Evolutionary conservation across 2,329 filamentous ascomycete genomes (phyloP).

Genomic region (Basipetospora chlamydospora): DNA sequence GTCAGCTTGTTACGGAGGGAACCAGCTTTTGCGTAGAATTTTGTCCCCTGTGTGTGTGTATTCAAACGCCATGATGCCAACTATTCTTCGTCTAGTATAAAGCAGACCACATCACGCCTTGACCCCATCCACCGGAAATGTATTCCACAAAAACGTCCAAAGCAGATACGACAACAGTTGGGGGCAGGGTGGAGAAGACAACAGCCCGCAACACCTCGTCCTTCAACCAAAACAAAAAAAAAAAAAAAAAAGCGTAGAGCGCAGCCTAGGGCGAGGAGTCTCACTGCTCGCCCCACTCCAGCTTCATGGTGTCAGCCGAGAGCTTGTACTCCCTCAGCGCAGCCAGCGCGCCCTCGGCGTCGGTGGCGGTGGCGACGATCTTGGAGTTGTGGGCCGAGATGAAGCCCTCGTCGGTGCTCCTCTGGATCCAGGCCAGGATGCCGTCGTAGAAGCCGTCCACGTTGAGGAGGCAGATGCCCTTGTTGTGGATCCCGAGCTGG

Average conservation of each 20-base stretch:
- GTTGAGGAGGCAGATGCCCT: slow-evolving; percentile 70
- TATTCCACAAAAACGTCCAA: no score
- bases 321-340: slow-evolving; percentile 61
- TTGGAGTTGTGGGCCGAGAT: slow-evolving; percentile 53
- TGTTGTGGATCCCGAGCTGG: slow-evolving; percentile 80
- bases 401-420: slow-evolving; percentile 63
- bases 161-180: no score
- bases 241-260: neutral
- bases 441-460: slow-evolving; percentile 88
- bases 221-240: slow-evolving; percentile 4
- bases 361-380: slow-evolving; percentile 67
- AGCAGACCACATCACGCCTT: no score
- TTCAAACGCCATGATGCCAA: no score
- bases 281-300: slow-evolving; percentile 65
- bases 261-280: neutral
- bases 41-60: no score
- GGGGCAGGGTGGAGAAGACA: no score
- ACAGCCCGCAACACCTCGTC: no score
- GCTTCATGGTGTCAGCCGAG: slow-evolving; percentile 58
- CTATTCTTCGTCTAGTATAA: no score
- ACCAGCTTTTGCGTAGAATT: no score
- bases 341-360: slow-evolving; percentile 56
- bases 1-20: no score
- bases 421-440: slow-evolving; percentile 66
- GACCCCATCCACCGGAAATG: no score